Base-by-base conservation (phyloP, 2,329 filamentous ascomycete species). In the Pseudogymnoascus sp. region DNA sequence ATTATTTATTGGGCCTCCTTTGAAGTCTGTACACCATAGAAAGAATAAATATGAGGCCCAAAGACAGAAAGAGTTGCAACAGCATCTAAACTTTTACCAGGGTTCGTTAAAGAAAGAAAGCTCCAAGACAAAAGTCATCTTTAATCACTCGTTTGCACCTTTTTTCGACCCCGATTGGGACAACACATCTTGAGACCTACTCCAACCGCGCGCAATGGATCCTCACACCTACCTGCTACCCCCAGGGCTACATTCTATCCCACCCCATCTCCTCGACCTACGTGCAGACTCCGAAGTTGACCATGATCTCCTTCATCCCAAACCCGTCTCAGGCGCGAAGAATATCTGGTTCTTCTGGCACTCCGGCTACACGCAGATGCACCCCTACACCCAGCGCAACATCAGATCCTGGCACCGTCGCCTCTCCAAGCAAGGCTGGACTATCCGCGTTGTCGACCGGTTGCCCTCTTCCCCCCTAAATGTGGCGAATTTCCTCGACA, bases 281-380 rank as follows among this genome's bases (percentile, higher is more conserved):
- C 75, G 79, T 7, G 66, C 78, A 2, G 79, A 82, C 58, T 64
- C 70, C 3, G 75, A 78, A 62, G 71, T 82, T 29, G 79, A 82
- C 62, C 60, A 72, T 13, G 73, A 74, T 9, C 65, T 82, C 31
- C 65, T 75, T 0, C 67, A 77, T 59, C 76, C 75, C 0, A 66
- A 64, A 17, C 72, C 76, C 17, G 69, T 79, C 29, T 68, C 71
- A 0, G 68, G 71, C 31, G 75, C 77, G 50, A 84, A 84, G 68
- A 82, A 83, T 57, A 72, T 84, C 26, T 85, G 81, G 76, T 81
- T 83, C 67, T 84, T 82, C 71, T 85, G 82, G 82, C 75, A 84
- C 68, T 71, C 71, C 3, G 81, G 81, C 29, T 79, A 77, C 66
- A 44, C 65, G 2, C 71, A 69, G 26, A 79, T 84, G 75, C 78